phyloP scores from a whole-genome alignment of 164 flowering plant species.

The Vitis rotundifolia region DNA sequence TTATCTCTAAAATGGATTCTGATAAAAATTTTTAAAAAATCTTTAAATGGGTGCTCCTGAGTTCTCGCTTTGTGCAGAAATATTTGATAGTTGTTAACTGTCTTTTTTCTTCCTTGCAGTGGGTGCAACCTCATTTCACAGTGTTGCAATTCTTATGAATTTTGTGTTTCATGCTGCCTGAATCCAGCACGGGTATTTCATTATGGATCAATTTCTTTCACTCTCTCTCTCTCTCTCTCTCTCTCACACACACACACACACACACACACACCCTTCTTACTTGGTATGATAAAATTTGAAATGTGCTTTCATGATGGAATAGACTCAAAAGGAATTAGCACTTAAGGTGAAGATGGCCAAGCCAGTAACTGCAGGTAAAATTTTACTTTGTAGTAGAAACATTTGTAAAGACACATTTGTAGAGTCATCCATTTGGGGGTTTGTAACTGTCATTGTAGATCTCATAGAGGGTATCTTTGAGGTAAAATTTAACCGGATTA shows the following conservation, averaged over 20 bases:
- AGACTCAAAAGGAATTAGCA: conserved; percentile 65
- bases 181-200: conserved; percentile 60
- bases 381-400: neutral
- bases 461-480: neutral
- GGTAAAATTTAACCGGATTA: neutral
- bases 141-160: conserved; percentile 93
- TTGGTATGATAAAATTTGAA: too few species aligned
- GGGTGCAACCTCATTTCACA: conserved; percentile 86
- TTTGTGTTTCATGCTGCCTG: conserved; percentile 92
- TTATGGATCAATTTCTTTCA: neutral
- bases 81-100: neutral
- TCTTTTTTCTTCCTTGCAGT: conserved; percentile 36
- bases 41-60: neutral
- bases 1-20: conserved; percentile 21
- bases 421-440: neutral
- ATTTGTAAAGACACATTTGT: neutral
- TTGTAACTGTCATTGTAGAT: neutral
- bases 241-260: neutral
- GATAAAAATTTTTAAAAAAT: neutral
- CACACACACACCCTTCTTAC: too few species aligned
- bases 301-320: too few species aligned
- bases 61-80: neutral
- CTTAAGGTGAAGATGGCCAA: conserved; percentile 77
- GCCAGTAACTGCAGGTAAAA: conserved; percentile 77
- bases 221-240: neutral